phyloP scores from a whole-genome alignment of 23 red algal genomes.

The Chondrus crispus region DNA sequence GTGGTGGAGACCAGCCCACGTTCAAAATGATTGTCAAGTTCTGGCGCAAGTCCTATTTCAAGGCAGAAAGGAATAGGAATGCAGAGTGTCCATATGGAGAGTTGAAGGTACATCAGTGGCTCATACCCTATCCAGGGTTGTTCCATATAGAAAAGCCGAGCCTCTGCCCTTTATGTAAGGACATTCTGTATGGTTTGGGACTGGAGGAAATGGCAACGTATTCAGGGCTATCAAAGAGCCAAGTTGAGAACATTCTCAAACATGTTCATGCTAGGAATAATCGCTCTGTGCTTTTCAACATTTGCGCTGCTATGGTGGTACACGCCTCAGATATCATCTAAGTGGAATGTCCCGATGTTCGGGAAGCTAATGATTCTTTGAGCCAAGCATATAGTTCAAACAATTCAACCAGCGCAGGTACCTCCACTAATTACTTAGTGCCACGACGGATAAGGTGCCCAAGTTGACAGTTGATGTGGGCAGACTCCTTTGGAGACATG shows the following conservation, averaged over 20 bases:
- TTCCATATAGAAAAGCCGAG: constrained; percentile 25
- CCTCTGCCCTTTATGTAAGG: not conserved
- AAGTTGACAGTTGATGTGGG: not conserved
- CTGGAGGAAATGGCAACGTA: not conserved
- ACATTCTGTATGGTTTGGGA: constrained; percentile 2
- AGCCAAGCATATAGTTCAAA: not conserved
- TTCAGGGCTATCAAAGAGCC: not conserved
- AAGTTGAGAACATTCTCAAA: constrained; percentile 12
- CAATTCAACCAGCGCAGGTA: not conserved
- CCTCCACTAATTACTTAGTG: not conserved
- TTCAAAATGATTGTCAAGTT: constrained; percentile 1
- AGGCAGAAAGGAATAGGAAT: not conserved
- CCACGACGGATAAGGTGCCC: not conserved
- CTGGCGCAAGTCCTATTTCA: not conserved
- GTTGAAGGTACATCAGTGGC: constrained; percentile 1
- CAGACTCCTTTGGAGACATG: not conserved
- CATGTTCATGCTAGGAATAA: constrained; percentile 31
- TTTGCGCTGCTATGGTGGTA: not conserved
- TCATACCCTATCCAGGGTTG: constrained; percentile 13
- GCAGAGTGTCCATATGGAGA: not conserved
- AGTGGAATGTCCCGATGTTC: not conserved
- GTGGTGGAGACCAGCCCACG: not conserved
- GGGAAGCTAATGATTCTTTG: not conserved
- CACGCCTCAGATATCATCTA: not conserved
- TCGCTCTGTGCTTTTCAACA: not conserved